Evolutionary conservation across 1,284 basidiomycete genomes (phyloP).

Genomic region (Tilletia indica): DNA sequence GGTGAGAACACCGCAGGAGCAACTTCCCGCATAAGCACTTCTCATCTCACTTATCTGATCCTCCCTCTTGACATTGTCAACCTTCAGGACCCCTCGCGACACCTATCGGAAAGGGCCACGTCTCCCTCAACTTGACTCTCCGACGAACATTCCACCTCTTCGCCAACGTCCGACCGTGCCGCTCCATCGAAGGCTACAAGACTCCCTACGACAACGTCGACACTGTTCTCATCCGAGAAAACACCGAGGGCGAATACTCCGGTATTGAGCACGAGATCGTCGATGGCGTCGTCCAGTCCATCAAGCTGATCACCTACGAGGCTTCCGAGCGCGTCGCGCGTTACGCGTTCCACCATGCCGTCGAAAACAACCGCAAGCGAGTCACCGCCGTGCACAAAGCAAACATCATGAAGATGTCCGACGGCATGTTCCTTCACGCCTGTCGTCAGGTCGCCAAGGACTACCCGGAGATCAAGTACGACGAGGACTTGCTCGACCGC

Average conservation of each 20-base stretch:
- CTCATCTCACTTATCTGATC: background rate
- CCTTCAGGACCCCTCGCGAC: conserved; percentile 43
- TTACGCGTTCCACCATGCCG: conserved; percentile 97
- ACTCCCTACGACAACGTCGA: conserved; percentile 98
- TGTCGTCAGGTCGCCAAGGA: conserved; percentile 95
- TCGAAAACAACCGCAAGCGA: conserved; percentile 78
- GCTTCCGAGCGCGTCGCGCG: conserved; percentile 97
- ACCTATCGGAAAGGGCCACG: conserved; percentile 96
- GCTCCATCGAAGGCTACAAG: conserved; percentile 93
- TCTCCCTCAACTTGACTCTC: conserved; percentile 94
- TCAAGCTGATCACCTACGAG: conserved; percentile 99
- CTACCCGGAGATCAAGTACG: conserved; percentile 87
- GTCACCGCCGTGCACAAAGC: conserved; percentile 99
- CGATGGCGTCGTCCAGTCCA: conserved; percentile 97
- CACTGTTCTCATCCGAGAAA: conserved; percentile 97
- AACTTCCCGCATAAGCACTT: no score
- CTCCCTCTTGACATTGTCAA: conserved; percentile 1
- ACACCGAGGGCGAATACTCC: conserved; percentile 99
- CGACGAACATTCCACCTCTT: conserved; percentile 97
- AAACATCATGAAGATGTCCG: conserved; percentile 95
- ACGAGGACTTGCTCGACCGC: conserved; percentile 95
- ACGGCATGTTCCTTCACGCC: conserved; percentile 98
- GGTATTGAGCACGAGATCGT: conserved; percentile 98
- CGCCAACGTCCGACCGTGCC: conserved; percentile 95
- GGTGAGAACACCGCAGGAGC: conserved; percentile 61